Conservation (phyloP, 2,329 filamentous ascomycete genomes). For the Raffaelea arxii region DNA sequence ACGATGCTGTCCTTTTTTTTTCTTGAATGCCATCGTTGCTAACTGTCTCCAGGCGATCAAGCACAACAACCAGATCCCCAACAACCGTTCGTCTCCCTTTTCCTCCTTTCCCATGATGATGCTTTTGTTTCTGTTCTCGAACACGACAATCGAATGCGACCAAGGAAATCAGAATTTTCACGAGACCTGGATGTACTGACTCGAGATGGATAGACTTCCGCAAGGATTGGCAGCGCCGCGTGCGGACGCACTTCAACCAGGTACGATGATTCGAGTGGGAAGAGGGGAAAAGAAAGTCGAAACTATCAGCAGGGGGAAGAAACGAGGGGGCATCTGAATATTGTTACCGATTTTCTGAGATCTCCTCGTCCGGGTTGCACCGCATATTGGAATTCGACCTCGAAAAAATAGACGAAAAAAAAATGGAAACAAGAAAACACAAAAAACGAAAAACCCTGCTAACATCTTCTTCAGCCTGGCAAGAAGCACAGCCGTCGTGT, state of each 20-base stretch:
- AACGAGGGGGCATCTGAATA: not conserved
- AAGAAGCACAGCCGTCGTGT: constrained; percentile 89
- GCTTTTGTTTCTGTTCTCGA: not conserved
- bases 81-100: constrained; percentile 65
- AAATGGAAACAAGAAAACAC: no score
- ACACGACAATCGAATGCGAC: not conserved
- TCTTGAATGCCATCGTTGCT: constrained; percentile 22
- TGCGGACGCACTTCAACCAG: constrained; percentile 99
- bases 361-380: no score
- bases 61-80: constrained; percentile 97
- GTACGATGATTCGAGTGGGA: constrained; percentile 41
- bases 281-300: not conserved
- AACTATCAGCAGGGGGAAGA: not conserved
- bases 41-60: constrained; percentile 70
- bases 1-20: constrained; percentile 8
- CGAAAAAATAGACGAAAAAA: no score
- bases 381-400: no score
- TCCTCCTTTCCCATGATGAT: constrained; percentile 19
- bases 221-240: constrained; percentile 99
- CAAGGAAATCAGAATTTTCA: not conserved
- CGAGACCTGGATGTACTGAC: constrained; percentile 20
- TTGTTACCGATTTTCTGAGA: no score
- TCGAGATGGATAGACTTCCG: constrained; percentile 68
- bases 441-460: no score
- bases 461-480: constrained; percentile 59